Conservation (phyloP, 2,329 filamentous ascomycete species). For the Phoma herbarum region DNA sequence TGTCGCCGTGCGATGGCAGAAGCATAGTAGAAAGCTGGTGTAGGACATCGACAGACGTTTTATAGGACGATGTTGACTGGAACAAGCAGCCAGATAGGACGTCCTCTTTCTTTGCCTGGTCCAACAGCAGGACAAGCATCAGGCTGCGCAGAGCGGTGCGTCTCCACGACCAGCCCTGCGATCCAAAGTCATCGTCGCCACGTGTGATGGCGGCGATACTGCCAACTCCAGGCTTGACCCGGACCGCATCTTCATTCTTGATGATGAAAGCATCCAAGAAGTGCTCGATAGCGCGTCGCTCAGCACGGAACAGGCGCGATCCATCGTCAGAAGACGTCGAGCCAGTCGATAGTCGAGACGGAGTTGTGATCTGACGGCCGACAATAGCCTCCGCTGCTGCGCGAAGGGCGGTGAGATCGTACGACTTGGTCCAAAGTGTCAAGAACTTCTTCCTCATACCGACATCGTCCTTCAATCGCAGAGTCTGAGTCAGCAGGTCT, state of each 20-base stretch:
- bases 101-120: conserved; percentile 59
- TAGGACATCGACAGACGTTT: conserved; percentile 64
- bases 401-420: conserved; percentile 61
- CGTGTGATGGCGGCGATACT: conserved; percentile 52
- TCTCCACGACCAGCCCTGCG: conserved; percentile 60
- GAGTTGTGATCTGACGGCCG: conserved; percentile 60
- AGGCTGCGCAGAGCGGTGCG: conserved; percentile 66
- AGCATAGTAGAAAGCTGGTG: conserved; percentile 62
- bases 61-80: conserved; percentile 60
- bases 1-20: conserved; percentile 67
- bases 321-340: conserved; percentile 48
- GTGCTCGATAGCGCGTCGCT: conserved; percentile 57
- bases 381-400: conserved; percentile 67
- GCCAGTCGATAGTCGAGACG: conserved; percentile 48
- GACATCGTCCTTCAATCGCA: conserved; percentile 63
- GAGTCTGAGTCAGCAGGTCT: conserved; percentile 56
- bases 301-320: conserved; percentile 45
- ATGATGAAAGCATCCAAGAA: conserved; percentile 68
- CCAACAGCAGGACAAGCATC: conserved; percentile 68
- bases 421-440: conserved; percentile 66
- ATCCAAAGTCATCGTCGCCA: conserved; percentile 53
- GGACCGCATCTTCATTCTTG: conserved; percentile 64
- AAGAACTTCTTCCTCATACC: conserved; percentile 66
- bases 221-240: conserved; percentile 48
- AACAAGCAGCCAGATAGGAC: conserved; percentile 59